phyloP scores from a whole-genome alignment of 768 basidiomycete genomes.

The Termitomyces sp. region DNA sequence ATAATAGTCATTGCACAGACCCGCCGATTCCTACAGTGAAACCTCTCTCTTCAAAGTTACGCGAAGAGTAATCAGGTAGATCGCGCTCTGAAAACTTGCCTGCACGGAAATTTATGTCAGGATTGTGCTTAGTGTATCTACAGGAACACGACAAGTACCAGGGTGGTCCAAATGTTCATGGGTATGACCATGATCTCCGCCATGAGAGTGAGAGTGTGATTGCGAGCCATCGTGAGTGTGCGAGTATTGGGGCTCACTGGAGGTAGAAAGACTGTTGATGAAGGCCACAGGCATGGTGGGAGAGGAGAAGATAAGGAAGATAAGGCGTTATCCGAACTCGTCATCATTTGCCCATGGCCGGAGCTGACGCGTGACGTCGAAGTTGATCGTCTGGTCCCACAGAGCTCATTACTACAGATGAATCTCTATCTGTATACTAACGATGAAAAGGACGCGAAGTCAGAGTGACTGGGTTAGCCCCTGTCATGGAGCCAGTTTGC shows the following conservation, averaged over 20 bases:
- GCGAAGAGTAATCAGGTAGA: conserved; percentile 77
- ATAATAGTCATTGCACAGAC: conserved; percentile 38
- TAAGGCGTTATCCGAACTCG: background rate
- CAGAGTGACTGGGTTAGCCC: too few species aligned
- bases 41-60: conserved; percentile 90
- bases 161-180: conserved; percentile 91
- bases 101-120: conserved; percentile 22
- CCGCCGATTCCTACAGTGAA: conserved; percentile 99
- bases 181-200: conserved; percentile 87
- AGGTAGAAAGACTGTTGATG: conserved; percentile 58
- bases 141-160: conserved; percentile 40
- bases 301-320: background rate
- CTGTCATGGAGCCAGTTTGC: too few species aligned
- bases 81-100: conserved; percentile 93
- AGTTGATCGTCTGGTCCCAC: background rate
- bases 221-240: conserved; percentile 51
- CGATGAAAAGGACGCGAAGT: too few species aligned
- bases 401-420: background rate
- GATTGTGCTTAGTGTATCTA: background rate
- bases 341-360: background rate
- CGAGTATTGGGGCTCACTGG: conserved; percentile 25
- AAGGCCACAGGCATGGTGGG: conserved; percentile 65
- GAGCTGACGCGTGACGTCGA: background rate
- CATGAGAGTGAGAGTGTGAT: conserved; percentile 49
- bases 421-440: background rate